A percentile compares a stretch with the other conserved stretches of the same genome.
Conservation (phyloP, 192 early-diverging fungal species). For the Coemansia sp. region DNA sequence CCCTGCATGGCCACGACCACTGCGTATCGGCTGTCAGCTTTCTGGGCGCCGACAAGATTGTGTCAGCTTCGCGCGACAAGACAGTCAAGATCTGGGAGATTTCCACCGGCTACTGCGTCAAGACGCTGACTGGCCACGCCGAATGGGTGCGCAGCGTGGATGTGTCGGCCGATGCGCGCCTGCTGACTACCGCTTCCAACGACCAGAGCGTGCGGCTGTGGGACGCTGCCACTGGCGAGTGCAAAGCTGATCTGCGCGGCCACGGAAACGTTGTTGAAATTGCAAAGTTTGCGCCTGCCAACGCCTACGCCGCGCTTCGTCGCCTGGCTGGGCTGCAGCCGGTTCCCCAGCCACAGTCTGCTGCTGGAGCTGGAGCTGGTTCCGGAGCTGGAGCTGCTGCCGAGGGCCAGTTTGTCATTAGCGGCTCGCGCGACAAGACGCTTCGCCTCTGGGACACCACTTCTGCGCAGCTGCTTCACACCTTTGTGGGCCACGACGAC, state of each 20-base stretch:
- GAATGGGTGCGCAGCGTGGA: conserved; percentile 86
- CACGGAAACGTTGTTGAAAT: conserved; percentile 97
- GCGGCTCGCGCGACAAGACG: conserved; percentile 89
- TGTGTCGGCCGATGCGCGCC: conserved; percentile 68
- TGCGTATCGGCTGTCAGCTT: conserved; percentile 83
- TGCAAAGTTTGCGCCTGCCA: conserved; percentile 77
- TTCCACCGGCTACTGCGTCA: conserved; percentile 71
- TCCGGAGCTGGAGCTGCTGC: conserved; percentile 40
- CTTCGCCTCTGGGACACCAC: conserved; percentile 83
- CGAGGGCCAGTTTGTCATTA: conserved; percentile 70
- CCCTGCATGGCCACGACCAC: conserved; percentile 92
- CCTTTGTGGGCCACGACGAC: conserved; percentile 86
- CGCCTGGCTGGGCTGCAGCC: conserved; percentile 65
- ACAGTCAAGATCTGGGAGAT: conserved; percentile 93
- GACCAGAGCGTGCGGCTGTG: conserved; percentile 89
- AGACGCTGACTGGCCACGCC: conserved; percentile 74
- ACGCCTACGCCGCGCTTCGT: conserved; percentile 64
- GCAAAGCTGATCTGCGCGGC: conserved; percentile 77
- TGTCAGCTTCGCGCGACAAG: conserved; percentile 88
- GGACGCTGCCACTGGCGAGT: conserved; percentile 73
- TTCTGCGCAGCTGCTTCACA: conserved; percentile 68
- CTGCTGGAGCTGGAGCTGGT: no score
- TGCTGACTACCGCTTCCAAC: conserved; percentile 76
- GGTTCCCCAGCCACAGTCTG: neutral
- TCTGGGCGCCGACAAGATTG: conserved; percentile 76